Conservation (phyloP, 306 rosid species). For the Fagus crenata region DNA sequence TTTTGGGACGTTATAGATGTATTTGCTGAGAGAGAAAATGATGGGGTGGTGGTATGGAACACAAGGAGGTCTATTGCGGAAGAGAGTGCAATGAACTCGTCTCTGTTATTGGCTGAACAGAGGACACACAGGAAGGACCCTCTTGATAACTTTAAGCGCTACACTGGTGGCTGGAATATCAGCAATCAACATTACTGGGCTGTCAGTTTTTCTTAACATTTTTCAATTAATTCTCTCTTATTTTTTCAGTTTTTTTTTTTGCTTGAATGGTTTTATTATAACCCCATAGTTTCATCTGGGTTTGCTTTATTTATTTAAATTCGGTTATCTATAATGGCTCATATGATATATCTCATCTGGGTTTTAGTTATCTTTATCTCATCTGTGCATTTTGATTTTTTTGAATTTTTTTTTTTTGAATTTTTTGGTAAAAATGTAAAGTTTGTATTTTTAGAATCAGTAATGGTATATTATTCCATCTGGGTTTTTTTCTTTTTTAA, state of each 20-base stretch:
- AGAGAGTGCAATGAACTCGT: slow-evolving; percentile 30
- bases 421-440: neutral
- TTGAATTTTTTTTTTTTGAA: neutral
- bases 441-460: neutral
- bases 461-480: neutral
- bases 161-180: slow-evolving; percentile 85
- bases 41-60: slow-evolving; percentile 43
- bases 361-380: neutral
- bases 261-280: neutral
- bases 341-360: neutral
- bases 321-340: too few species aligned
- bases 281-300: neutral
- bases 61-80: slow-evolving; percentile 50
- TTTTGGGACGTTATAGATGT: slow-evolving; percentile 30
- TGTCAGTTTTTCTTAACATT: slow-evolving; percentile 39
- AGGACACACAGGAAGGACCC: slow-evolving; percentile 63
- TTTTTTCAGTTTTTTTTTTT: neutral
- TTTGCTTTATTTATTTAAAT: neutral
- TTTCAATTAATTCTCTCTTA: neutral
- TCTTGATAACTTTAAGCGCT: slow-evolving; percentile 39
- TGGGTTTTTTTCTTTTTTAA: neutral
- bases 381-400: neutral
- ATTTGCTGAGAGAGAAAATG: slow-evolving; percentile 20
- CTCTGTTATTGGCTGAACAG: slow-evolving; percentile 54
- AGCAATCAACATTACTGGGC: slow-evolving; percentile 48